Evolutionary conservation across 2,329 filamentous ascomycete species (phyloP).

Genomic region (Teratosphaeria epicoccoides): DNA sequence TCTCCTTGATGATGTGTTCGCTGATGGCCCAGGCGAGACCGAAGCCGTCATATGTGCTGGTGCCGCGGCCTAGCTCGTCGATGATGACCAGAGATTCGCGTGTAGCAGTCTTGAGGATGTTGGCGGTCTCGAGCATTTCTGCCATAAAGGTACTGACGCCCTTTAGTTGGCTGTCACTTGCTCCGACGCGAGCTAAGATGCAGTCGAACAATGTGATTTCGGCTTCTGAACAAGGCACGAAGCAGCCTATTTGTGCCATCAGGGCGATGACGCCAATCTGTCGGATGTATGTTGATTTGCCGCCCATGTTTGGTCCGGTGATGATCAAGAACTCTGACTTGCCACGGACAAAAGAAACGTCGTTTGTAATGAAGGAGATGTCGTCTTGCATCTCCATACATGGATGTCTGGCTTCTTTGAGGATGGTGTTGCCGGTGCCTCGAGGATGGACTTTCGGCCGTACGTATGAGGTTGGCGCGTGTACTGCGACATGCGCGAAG

Average conservation of each 20-base stretch:
- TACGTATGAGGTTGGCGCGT: slow-evolving; percentile 85
- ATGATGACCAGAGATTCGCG: slow-evolving; percentile 96
- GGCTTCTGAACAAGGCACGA: slow-evolving; percentile 82
- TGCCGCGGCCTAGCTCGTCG: slow-evolving; percentile 91
- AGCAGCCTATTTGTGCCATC: slow-evolving; percentile 94
- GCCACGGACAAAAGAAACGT: slow-evolving; percentile 69
- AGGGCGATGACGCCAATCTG: slow-evolving; percentile 94
- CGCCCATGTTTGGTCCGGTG: slow-evolving; percentile 97
- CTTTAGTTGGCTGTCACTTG: slow-evolving; percentile 92
- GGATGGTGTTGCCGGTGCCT: slow-evolving; percentile 74
- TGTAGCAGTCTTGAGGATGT: slow-evolving; percentile 94
- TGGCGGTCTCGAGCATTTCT: slow-evolving; percentile 97
- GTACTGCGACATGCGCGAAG: slow-evolving; percentile 84
- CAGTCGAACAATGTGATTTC: slow-evolving; percentile 95
- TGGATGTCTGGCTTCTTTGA: slow-evolving; percentile 90
- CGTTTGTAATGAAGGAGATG: slow-evolving; percentile 96
- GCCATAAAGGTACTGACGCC: slow-evolving; percentile 99
- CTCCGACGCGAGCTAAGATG: slow-evolving; percentile 89
- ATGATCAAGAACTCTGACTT: slow-evolving; percentile 89
- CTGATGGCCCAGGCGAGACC: slow-evolving; percentile 98
- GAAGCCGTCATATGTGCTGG: slow-evolving; percentile 96
- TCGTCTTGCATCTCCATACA: slow-evolving; percentile 99
- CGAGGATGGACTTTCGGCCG: slow-evolving; percentile 82
- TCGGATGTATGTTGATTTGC: slow-evolving; percentile 95
- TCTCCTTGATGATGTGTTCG: slow-evolving; percentile 92